Evolutionary conservation across 345 rosid genomes (phyloP), one percentile per base, ranked within the genome.

Genomic region (Corchorus capsularis): DNA sequence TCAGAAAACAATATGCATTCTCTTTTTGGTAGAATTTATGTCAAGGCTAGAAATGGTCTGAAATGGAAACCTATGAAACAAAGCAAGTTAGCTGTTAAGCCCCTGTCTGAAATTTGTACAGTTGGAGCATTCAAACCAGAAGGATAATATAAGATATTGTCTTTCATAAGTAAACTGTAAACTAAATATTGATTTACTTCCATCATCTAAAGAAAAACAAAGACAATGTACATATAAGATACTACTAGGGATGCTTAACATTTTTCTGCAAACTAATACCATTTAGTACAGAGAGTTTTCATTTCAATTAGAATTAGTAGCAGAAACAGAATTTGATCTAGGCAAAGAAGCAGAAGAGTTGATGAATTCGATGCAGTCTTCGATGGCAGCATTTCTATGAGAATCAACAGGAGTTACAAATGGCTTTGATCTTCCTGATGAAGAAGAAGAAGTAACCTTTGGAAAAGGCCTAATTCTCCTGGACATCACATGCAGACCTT

Each of bases 301-400:
- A 82, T 4, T 60, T 81, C 69, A 82, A 54, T 76, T 45, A 37
- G 86, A 35, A 69, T 73, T 46, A 27, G 56, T 60, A 71, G 60
- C 63, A 71, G 85, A 22, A 47, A 76, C 74, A 67, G 93, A 86
- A 57, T 69, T 86, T 39, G 92, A 89, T 80, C 89, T 83, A 2
- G 87, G 81, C 64, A 87, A 74, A 4, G 90, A 80, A 54, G 93
- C 63, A 0, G 96, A 87, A 1, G 92, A 83, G 81, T 94, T 88
- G 54, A 94, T 91, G 84, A 92, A 94, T 76, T 91, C 82, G 56
- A 94, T 94, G 83, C 98, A 94, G 75, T 91, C 97, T 45, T 92
- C 86, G 39, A 94, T 90, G 6, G 94, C 92, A 71, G 90, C 89
- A 72, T 77, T 84, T 80, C 91, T 87, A n/a, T 84, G 84, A 32